A percentile compares a stretch with the other conserved stretches of the same genome.
These are phyloP conservation scores for Colletotrichum tropicicola DNA, from an alignment of 2,329 filamentous ascomycete species.

Conservation along the genomic window DNA sequence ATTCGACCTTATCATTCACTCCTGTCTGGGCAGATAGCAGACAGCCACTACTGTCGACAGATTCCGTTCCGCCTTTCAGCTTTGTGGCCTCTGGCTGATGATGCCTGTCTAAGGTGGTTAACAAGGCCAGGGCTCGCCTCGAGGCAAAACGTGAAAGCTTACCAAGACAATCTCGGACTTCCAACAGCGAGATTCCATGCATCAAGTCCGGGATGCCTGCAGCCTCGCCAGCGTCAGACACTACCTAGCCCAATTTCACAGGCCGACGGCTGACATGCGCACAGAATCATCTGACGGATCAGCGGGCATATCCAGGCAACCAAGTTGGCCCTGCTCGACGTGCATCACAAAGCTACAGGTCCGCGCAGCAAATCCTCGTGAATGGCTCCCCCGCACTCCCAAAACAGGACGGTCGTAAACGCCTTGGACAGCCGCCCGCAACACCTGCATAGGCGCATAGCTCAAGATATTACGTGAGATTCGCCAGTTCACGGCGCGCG, in stretches of 20 bases:
- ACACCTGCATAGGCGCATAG: not conserved
- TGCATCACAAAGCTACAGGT: not conserved
- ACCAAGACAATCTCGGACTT: not conserved
- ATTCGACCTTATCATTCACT: too few relatives aligned
- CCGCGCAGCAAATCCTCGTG: not conserved
- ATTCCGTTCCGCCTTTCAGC: too few relatives aligned
- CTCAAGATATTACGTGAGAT: slow-evolving; percentile 22
- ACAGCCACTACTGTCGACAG: too few relatives aligned
- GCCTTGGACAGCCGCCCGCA: not conserved
- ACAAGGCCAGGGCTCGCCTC: too few relatives aligned
- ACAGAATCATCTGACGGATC: not conserved
- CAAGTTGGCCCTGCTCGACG: not conserved
- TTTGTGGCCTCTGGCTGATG: too few relatives aligned
- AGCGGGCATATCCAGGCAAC: not conserved
- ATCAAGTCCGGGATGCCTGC: not conserved
- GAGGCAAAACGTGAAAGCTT: too few relatives aligned
- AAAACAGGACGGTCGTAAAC: slow-evolving; percentile 12
- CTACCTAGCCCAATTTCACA: not conserved
- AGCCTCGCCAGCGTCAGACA: too few relatives aligned
- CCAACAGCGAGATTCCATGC: not conserved
- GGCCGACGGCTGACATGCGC: not conserved
- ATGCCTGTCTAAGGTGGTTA: too few relatives aligned
- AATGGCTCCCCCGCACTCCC: not conserved
- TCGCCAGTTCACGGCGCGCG: not conserved
- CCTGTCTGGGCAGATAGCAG: too few relatives aligned